Percentiles rank a stretch among this genome's conserved stretches.
These are phyloP conservation scores for Porphyridium purpureum DNA, from an alignment of 23 red algal species.

Conservation along the genomic window DNA sequence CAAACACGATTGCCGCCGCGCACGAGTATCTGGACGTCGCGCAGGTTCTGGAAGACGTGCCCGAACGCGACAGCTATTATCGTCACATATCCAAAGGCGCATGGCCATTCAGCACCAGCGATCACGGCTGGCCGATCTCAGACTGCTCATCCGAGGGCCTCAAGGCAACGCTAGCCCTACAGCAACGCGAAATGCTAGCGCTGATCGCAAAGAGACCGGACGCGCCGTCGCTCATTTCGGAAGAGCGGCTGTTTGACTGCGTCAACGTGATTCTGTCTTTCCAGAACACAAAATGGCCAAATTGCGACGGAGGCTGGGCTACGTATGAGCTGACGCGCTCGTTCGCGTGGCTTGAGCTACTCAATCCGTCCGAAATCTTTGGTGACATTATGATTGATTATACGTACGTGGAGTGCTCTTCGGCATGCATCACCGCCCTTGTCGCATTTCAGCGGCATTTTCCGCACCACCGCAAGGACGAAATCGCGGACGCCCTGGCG, in stretches of 20 bases:
- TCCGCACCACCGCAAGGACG: conserved; percentile 32
- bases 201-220: conserved; percentile 2
- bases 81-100: conserved; percentile 84
- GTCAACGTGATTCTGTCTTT: conserved; percentile 74
- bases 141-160: conserved; percentile 97
- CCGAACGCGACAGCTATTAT: conserved; percentile 58
- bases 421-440: conserved; percentile 64
- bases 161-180: conserved; percentile 46
- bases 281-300: conserved; percentile 59
- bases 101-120: conserved; percentile 95
- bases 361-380: conserved; percentile 99
- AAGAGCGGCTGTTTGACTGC: conserved; percentile 33
- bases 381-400: conserved; percentile 99
- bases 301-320: conserved; percentile 92
- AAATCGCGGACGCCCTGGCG: conserved; percentile 41
- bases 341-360: conserved; percentile 73
- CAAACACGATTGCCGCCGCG: conserved; percentile 25
- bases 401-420: conserved; percentile 86
- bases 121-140: conserved; percentile 98
- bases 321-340: conserved; percentile 86
- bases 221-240: not conserved
- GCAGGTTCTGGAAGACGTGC: conserved; percentile 78
- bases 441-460: conserved; percentile 33
- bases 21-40: conserved; percentile 74
- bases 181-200: too few species aligned